Base-by-base conservation (phyloP, 129 eudicot genomes). In the Flaveria ramosissima region DNA sequence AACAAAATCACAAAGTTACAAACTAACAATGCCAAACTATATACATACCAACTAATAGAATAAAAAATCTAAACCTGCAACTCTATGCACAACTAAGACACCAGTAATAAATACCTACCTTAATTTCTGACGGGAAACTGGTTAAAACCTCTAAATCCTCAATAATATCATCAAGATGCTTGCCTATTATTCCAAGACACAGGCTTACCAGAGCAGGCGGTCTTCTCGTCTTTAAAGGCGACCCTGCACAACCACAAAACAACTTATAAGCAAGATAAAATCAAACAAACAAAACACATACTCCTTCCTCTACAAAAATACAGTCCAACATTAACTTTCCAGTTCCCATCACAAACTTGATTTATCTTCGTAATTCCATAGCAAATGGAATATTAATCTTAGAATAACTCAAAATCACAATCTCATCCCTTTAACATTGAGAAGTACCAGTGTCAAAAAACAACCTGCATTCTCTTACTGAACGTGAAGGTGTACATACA, bases 91-190 rank as follows among this genome's bases (percentile, higher is more conserved):
- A 64, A 32, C 21, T 64, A 5, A 64, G 70, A 64, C 7, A 7
- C 7, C 47, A 47, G 36, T 42, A 24, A 32, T 68, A 39, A 47
- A 76, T 27, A 26, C 43, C 26, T 27, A 90, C 97, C 92, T 91
- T 94, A 69, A 94, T 80, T 65, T 91, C 85, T 0, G 97, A 61
- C 0, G 98, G 97, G 59, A 94, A 91, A 30, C 63, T 72, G 62
- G 78, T 19, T 43, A 87, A 68, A 63, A 87, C 83, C 63, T 86
- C 90, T 83, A 91, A 84, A 68, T 91, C 97, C 55, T 83, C 84
- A 17, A 87, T 78, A 68, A 94, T 79, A 76, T 94, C 97, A 75
- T 94, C 98, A 21, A 94, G 86, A 87, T 94, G 92, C 80, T 78
- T 84, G 70, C 96, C 97, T 21, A 89, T 77, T 9, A 89, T 77